phyloP scores from a whole-genome alignment of 73 alveolate genomes.

The Vitrella brassicaformis region DNA sequence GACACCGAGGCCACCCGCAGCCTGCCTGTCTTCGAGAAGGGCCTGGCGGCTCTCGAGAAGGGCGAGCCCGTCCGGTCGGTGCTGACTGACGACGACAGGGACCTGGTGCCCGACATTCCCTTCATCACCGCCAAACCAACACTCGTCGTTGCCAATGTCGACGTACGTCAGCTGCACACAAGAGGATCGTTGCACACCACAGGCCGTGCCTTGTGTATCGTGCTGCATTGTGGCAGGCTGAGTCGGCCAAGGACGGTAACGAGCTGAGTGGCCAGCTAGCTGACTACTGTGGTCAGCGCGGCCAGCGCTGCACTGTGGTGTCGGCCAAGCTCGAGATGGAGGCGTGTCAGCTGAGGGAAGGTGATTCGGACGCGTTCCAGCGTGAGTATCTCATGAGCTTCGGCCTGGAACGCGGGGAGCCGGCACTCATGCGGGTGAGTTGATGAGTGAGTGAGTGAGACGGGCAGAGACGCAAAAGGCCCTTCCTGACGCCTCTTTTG shows the following conservation, averaged over 20 bases:
- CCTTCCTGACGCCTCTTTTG: background rate
- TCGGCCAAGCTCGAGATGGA: background rate
- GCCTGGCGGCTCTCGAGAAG: background rate
- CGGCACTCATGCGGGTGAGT: too few species aligned
- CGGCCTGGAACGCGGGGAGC: background rate
- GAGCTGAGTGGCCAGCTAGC: background rate
- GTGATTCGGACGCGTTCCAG: background rate
- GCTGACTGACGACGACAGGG: too few species aligned
- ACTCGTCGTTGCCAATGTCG: background rate
- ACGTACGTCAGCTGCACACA: too few species aligned
- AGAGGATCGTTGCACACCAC: too few species aligned
- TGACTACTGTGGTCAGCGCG: background rate
- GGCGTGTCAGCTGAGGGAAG: background rate
- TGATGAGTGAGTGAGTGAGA: background rate
- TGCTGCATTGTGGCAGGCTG: too few species aligned
- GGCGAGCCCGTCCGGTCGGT: too few species aligned
- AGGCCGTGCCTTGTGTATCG: too few species aligned
- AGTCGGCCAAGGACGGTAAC: background rate
- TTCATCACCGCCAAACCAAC: background rate
- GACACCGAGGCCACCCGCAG: too few species aligned
- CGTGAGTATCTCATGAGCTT: background rate
- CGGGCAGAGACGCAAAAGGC: background rate
- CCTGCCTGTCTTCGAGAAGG: background rate
- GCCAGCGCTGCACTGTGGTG: background rate
- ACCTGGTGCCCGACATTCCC: background rate